Percentiles rank a stretch among this genome's conserved stretches.
Conservation (phyloP, 2,329 filamentous ascomycete species). For the Aquanectria penicillioides region DNA sequence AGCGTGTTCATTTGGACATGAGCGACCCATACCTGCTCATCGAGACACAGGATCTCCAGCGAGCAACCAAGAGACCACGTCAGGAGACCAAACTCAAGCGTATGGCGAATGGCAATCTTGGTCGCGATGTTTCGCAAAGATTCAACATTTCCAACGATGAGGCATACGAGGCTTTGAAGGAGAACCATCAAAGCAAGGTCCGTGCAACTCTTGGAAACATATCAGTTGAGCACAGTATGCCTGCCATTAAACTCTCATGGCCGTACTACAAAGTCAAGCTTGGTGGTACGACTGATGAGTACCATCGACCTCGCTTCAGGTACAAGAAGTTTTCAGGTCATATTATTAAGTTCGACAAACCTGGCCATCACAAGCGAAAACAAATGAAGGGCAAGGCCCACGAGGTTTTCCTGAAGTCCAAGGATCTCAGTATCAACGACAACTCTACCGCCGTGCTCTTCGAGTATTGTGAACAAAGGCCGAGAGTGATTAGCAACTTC, state of each 20-base stretch:
- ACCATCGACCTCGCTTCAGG: conserved; percentile 82
- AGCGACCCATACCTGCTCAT: conserved; percentile 89
- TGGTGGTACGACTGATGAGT: conserved; percentile 77
- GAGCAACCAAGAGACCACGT: conserved; percentile 68
- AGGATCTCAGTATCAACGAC: conserved; percentile 86
- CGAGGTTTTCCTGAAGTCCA: conserved; percentile 81
- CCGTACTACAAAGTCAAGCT: conserved; percentile 95
- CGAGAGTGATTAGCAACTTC: conserved; percentile 92
- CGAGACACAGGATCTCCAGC: conserved; percentile 76
- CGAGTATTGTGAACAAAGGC: conserved; percentile 95
- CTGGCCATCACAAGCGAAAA: conserved; percentile 81
- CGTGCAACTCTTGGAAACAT: conserved; percentile 91
- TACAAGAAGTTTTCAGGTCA: conserved; percentile 75
- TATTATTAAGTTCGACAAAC: conserved; percentile 76
- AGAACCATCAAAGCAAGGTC: conserved; percentile 96
- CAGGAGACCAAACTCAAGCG: conserved; percentile 69
- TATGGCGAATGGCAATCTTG: conserved; percentile 74
- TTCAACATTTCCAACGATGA: conserved; percentile 98
- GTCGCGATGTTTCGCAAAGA: conserved; percentile 78
- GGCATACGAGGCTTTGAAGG: conserved; percentile 93
- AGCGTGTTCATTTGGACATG: conserved; percentile 84
- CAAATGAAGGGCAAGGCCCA: conserved; percentile 82
- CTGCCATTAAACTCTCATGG: conserved; percentile 90
- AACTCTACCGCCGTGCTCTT: conserved; percentile 89
- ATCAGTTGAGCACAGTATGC: conserved; percentile 93